A percentile compares a stretch with the other conserved stretches of the same genome.
Evolutionary conservation across 805 yeast species (phyloP).

Genomic region (Cyberlindnera veronae): DNA sequence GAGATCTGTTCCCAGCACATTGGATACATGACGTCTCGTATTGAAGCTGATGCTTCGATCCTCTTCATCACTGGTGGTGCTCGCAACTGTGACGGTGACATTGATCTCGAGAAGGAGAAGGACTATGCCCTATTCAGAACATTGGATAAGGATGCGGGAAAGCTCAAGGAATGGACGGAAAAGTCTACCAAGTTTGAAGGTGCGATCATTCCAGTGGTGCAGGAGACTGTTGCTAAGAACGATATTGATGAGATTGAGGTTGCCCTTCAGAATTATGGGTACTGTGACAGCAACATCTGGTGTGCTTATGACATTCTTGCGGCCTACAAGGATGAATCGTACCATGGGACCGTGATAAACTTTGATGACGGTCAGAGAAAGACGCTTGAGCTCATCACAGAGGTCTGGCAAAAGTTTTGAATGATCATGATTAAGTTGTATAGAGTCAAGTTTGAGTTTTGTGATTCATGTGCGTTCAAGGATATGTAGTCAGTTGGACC

Average conservation of each 20-base stretch:
- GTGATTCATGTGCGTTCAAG: no score
- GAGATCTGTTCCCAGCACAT: constrained; percentile 21
- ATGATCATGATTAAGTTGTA: no score
- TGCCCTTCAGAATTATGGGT: constrained; percentile 11
- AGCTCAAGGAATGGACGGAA: constrained; percentile 8
- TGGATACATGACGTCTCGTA: constrained; percentile 8
- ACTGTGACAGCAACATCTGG: constrained; percentile 13
- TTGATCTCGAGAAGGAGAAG: constrained; percentile 12
- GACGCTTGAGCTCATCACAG: constrained; percentile 4
- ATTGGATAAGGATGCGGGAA: constrained; percentile 3
- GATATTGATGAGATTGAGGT: constrained; percentile 15
- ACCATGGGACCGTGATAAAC: constrained; percentile 9
- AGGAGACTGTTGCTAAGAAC: constrained; percentile 13
- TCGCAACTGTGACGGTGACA: constrained; percentile 12
- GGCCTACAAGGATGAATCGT: constrained; percentile 11
- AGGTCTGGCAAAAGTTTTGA: constrained; percentile 10
- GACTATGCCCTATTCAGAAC: constrained; percentile 7
- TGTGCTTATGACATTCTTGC: constrained; percentile 21
- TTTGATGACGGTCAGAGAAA: constrained; percentile 3
- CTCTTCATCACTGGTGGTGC: constrained; percentile 19
- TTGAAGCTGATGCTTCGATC: background rate
- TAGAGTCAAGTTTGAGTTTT: no score
- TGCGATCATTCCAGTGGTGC: constrained; percentile 17
- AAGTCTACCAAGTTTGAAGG: constrained; percentile 11
- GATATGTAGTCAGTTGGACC: no score